Conservation (phyloP, 1,284 basidiomycete genomes). For the Singerocomus inundabilis region DNA sequence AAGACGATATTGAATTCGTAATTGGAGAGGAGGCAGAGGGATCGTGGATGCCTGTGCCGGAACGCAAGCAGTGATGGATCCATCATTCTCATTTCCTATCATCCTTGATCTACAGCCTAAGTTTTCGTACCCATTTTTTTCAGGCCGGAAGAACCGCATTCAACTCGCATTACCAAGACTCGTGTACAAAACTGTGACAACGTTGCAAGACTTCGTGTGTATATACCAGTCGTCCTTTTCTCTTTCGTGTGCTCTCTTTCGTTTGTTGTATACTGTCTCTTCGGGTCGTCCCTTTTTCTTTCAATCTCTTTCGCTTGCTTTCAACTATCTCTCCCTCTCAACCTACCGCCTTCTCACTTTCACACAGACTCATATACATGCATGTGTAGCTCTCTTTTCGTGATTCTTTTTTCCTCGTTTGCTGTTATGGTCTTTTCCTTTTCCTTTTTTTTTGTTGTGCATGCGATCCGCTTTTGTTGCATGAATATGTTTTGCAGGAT, state of each 20-base stretch:
- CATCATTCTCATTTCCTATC: not conserved
- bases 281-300: too few relatives aligned
- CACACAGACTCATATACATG: conserved; percentile 14
- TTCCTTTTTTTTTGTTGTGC: too few relatives aligned
- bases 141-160: conserved; percentile 17
- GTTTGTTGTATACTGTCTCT: too few relatives aligned
- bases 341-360: not conserved
- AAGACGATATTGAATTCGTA: conserved; percentile 54
- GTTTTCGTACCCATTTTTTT: conserved; percentile 6
- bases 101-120: conserved; percentile 9
- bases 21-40: conserved; percentile 41
- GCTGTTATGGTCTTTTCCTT: conserved; percentile 1
- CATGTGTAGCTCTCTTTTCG: conserved; percentile 14
- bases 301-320: conserved; percentile 14
- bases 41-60: conserved; percentile 45
- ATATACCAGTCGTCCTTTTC: conserved; percentile 20
- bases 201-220: conserved; percentile 8
- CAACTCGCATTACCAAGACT: conserved; percentile 16
- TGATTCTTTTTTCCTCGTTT: not conserved
- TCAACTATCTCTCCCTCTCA: conserved; percentile 15
- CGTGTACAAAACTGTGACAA: conserved; percentile 8
- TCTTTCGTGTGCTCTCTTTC: not conserved
- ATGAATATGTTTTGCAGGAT: not conserved
- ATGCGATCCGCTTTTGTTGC: conserved; percentile 1
- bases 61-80: conserved; percentile 30